A percentile compares a stretch with the other conserved stretches of the same genome.
phyloP scores from a whole-genome alignment of 2,329 filamentous ascomycete species.

The Alternaria postmessia region DNA sequence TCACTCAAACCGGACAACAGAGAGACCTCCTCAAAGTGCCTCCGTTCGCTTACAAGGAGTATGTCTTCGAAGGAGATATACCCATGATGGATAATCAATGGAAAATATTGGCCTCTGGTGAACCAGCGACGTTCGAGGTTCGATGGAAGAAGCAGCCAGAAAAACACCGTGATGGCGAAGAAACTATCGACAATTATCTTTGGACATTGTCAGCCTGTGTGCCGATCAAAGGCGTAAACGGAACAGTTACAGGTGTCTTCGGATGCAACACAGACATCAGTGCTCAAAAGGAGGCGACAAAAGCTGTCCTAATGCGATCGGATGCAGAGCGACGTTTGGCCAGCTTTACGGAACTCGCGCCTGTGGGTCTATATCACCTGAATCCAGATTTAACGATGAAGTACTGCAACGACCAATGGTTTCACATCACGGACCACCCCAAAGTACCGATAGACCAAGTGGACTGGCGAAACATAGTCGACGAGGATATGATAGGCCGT shows the following conservation, averaged over 20 bases:
- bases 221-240: conserved; percentile 26
- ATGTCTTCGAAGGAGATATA: conserved; percentile 13
- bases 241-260: conserved; percentile 28
- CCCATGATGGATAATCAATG: conserved; percentile 16
- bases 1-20: conserved; percentile 15
- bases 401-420: conserved; percentile 33
- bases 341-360: conserved; percentile 24
- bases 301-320: conserved; percentile 16
- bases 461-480: conserved; percentile 12
- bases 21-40: conserved; percentile 5
- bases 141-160: conserved; percentile 29
- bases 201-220: conserved; percentile 35
- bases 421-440: conserved; percentile 22
- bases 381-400: conserved; percentile 24
- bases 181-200: conserved; percentile 8
- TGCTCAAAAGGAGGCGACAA: conserved; percentile 33
- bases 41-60: conserved; percentile 17
- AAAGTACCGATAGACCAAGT: conserved; percentile 15
- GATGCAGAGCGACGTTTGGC: conserved; percentile 29
- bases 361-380: conserved; percentile 20
- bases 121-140: conserved; percentile 36
- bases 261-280: conserved; percentile 37
- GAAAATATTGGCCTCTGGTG: conserved; percentile 28
- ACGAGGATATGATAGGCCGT: conserved; percentile 9
- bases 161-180: background rate